Evolutionary conservation across 1,284 basidiomycete species (phyloP).

Genomic region (Papiliotrema laurentii): DNA sequence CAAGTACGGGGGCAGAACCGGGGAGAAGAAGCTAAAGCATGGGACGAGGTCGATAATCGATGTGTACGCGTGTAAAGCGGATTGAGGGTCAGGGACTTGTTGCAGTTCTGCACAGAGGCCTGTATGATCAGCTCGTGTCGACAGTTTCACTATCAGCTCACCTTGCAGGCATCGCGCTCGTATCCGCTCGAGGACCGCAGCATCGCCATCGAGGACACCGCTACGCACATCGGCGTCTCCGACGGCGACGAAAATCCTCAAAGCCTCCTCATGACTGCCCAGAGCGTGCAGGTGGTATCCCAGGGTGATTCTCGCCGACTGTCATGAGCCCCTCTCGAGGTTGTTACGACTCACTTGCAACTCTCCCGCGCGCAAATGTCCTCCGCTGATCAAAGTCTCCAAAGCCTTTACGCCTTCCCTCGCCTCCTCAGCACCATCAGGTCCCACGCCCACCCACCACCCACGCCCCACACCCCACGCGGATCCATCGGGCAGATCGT

Average conservation of each 20-base stretch:
- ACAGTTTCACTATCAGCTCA: slow-evolving; percentile 8
- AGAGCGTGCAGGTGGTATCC: slow-evolving; percentile 75
- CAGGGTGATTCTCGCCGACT: slow-evolving; percentile 54
- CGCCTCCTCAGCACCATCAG: slow-evolving; percentile 23
- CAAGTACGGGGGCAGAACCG: slow-evolving; percentile 22
- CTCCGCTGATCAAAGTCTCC: slow-evolving; percentile 12
- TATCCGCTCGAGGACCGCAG: slow-evolving; percentile 45
- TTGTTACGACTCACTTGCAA: slow-evolving; percentile 52
- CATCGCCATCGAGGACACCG: slow-evolving; percentile 50
- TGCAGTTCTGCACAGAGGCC: slow-evolving; percentile 31
- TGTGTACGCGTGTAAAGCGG: slow-evolving; percentile 33
- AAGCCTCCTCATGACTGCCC: slow-evolving; percentile 60
- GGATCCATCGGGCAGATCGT: slow-evolving; percentile 23
- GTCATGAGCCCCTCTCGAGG: too few species aligned
- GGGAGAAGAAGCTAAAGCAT: slow-evolving; percentile 14
- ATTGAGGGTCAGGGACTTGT: slow-evolving; percentile 11
- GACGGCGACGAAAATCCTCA: slow-evolving; percentile 57
- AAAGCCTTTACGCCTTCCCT: slow-evolving; percentile 12
- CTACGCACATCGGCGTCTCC: neutral
- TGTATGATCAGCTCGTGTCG: slow-evolving; percentile 2
- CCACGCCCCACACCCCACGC: slow-evolving; percentile 23
- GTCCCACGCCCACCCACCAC: slow-evolving; percentile 27
- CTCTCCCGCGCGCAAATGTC: slow-evolving; percentile 20
- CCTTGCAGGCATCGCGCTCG: slow-evolving; percentile 48
- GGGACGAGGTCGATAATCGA: slow-evolving; percentile 20